Evolutionary conservation across 805 yeast genomes (phyloP), one percentile per base, ranked within the genome.

Genomic region (Metschnikowia orientalis): DNA sequence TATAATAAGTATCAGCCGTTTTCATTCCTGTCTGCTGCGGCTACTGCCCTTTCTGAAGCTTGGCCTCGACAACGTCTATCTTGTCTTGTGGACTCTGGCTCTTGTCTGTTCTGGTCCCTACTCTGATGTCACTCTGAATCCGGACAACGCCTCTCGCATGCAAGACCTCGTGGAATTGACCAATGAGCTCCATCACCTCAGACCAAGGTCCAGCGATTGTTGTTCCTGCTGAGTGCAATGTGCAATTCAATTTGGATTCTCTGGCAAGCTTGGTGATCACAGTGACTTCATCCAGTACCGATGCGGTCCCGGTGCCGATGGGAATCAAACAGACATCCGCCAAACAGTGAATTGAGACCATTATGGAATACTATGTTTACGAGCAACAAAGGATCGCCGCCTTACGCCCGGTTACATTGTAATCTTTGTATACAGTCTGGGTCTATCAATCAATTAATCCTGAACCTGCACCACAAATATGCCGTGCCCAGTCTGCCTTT

Each of bases 141-240:
- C 96, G 70, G 8, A 81, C 70, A 8, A 83, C 76, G 1, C 94
- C 95, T 4, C 68, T 67, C 6, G 47, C 44, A 50, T 87, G 96
- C 33, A 84, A 71, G 27, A 65, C 64, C 50, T 80, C 79, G 51
- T 87, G 96, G 47, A 86, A 61, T 45, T 75, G 72, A 6, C 95
- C 95, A 47, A 87, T 81, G 33, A 85, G 59, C 20, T 69, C 75
- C 77, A 79, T 81, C 1, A 88, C 95, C 35, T 82, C 88, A 49
- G 78, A 77, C 95, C 95, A 88, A n/a, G 87, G 88, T 1, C 96
- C 96, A 48, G 83, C 82, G 46, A 82, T 78, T 2, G 95, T 86
- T 5, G 95, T 87, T 3, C 96, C 96, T 2, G 96, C 96, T 46
- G 94, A 81, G 58, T 87, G 96, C 39, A 87, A 63, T 1, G 84